Evolutionary conservation across 2,329 filamentous ascomycete genomes (phyloP).

Genomic region (Tolypocladium guangdongense): DNA sequence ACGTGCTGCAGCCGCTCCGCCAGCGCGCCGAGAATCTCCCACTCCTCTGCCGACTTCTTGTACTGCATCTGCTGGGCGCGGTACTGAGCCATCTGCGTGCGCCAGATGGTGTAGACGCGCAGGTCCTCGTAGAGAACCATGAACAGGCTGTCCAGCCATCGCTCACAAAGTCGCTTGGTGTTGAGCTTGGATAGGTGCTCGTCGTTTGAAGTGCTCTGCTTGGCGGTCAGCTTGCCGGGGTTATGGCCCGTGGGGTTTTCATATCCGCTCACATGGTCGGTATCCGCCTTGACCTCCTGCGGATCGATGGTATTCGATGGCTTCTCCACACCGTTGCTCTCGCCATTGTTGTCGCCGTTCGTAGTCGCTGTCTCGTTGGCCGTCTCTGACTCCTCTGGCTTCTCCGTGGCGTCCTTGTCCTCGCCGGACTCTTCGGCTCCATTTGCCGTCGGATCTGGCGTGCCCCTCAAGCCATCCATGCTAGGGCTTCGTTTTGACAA

Average conservation of each 20-base stretch:
- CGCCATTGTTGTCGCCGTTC: constrained; percentile 25
- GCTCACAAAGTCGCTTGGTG: constrained; percentile 92
- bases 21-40: constrained; percentile 92
- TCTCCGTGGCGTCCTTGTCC: background rate
- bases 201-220: constrained; percentile 51
- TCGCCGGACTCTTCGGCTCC: constrained; percentile 27
- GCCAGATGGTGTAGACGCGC: constrained; percentile 98
- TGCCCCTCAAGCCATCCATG: constrained; percentile 65
- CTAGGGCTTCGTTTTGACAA: constrained; percentile 60
- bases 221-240: constrained; percentile 9
- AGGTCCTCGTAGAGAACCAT: constrained; percentile 99
- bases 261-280: constrained; percentile 48
- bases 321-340: constrained; percentile 50
- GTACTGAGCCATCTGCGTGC: constrained; percentile 94
- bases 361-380: too few species aligned
- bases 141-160: constrained; percentile 96
- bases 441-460: constrained; percentile 48
- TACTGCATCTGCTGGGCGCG: constrained; percentile 89
- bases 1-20: constrained; percentile 87
- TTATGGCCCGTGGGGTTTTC: background rate
- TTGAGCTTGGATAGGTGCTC: constrained; percentile 81
- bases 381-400: background rate
- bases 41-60: constrained; percentile 93
- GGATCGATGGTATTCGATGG: constrained; percentile 70
- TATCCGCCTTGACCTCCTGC: constrained; percentile 64